Evolutionary conservation across 768 basidiomycete species (phyloP).

Genomic region (Trametes meyenii): DNA sequence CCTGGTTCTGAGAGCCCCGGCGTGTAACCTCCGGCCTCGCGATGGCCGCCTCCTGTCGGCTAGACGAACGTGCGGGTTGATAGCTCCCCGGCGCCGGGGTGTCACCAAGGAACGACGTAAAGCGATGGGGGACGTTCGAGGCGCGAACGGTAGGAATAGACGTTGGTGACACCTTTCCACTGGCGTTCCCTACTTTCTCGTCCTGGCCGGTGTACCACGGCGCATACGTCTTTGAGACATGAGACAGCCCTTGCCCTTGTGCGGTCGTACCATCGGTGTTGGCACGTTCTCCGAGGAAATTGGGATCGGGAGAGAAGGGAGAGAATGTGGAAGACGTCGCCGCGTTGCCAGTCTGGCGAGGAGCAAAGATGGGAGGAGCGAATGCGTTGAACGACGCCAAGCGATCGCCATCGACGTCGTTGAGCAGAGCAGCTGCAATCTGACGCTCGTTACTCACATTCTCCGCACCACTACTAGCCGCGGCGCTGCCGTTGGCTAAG

Average conservation of each 20-base stretch:
- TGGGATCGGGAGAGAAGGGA: constrained; percentile 81
- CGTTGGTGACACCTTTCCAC: constrained; percentile 47
- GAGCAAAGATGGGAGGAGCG: constrained; percentile 23
- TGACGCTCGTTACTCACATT: constrained; percentile 26
- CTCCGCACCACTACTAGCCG: constrained; percentile 16
- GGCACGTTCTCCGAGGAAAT: constrained; percentile 42
- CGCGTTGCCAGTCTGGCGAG: constrained; percentile 17
- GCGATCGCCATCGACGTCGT: constrained; percentile 25
- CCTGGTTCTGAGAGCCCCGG: constrained; percentile 25
- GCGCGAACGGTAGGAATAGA: constrained; percentile 39
- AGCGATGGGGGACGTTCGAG: constrained; percentile 49
- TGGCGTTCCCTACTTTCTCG: constrained; percentile 37
- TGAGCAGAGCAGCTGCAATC: constrained; percentile 26
- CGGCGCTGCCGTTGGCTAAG: constrained; percentile 23
- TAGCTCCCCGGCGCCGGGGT: constrained; percentile 35
- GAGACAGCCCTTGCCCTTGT: constrained; percentile 47
- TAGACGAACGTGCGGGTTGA: constrained; percentile 40
- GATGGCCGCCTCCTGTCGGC: constrained; percentile 42
- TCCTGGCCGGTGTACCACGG: constrained; percentile 52
- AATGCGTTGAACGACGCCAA: constrained; percentile 24
- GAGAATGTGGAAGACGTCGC: constrained; percentile 48
- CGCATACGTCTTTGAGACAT: constrained; percentile 52
- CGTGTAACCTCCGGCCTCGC: constrained; percentile 26
- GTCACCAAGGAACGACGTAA: constrained; percentile 47
- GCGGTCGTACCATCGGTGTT: constrained; percentile 41